These are phyloP conservation scores for Alloteropsis semialata DNA, from an alignment of 176 grass and related monocot genomes.

Conservation along the genomic window DNA sequence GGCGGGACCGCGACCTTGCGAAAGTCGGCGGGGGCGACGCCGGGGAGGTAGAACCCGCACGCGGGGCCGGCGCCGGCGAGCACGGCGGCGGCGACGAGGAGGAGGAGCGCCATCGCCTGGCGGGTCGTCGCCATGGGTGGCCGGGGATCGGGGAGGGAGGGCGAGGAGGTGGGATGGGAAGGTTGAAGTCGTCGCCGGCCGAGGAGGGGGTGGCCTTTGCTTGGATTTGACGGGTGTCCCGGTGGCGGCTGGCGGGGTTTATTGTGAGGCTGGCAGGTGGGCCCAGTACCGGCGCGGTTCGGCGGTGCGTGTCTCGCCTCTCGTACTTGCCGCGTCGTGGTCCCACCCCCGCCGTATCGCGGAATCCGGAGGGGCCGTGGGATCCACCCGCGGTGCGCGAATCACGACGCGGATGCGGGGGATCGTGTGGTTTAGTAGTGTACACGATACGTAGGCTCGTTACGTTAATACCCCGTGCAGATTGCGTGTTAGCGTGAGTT, in stretches of 20 bases:
- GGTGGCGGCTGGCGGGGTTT: background rate
- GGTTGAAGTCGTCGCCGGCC: slow-evolving; percentile 26
- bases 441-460: background rate
- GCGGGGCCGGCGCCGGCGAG: slow-evolving; percentile 10
- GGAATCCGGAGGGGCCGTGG: background rate
- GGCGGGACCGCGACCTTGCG: slow-evolving; percentile 54
- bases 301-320: slow-evolving; percentile 14
- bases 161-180: background rate
- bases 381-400: background rate
- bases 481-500: background rate
- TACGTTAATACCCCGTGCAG: background rate
- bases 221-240: slow-evolving; percentile 23
- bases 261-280: slow-evolving; percentile 14
- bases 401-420: background rate
- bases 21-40: slow-evolving; percentile 79
- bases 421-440: background rate
- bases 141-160: background rate
- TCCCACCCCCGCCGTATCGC: background rate
- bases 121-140: slow-evolving; percentile 26
- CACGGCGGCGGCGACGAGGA: slow-evolving; percentile 8
- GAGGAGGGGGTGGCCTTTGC: background rate
- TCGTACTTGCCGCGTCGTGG: background rate
- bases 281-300: background rate
- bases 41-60: slow-evolving; percentile 76
- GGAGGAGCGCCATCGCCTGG: background rate